A percentile compares a stretch with the other conserved stretches of the same genome.
Evolutionary conservation across 495 filamentous ascomycete genomes (phyloP).

Genomic region (Trichoderma virens): DNA sequence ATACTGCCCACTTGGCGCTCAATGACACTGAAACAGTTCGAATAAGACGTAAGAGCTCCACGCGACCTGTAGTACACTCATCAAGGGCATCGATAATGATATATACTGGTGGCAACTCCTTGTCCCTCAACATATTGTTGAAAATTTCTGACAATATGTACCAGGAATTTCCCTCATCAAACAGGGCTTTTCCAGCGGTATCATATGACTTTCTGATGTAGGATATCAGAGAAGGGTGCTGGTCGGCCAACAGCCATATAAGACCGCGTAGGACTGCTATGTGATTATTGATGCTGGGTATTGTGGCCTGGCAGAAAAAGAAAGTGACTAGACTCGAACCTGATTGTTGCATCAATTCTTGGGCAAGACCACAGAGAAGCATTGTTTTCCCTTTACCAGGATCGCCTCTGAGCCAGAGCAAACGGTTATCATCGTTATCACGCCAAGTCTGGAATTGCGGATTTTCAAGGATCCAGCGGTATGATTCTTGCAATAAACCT

Average conservation of each 20-base stretch:
- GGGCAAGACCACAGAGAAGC: slow-evolving; percentile 35
- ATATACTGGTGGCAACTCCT: slow-evolving; percentile 11
- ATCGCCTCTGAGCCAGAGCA: slow-evolving; percentile 33
- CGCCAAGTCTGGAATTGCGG: slow-evolving; percentile 27
- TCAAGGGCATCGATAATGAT: slow-evolving; percentile 36
- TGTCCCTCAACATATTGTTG: slow-evolving; percentile 23
- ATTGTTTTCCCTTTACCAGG: slow-evolving; percentile 44
- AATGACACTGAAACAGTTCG: too few relatives aligned
- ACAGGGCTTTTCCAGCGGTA: slow-evolving; percentile 19
- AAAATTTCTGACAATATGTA: slow-evolving; percentile 25
- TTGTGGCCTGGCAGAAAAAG: slow-evolving; percentile 38
- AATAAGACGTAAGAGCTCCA: not conserved
- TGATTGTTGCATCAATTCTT: slow-evolving; percentile 18
- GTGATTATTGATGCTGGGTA: slow-evolving; percentile 28
- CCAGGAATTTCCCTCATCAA: slow-evolving; percentile 27
- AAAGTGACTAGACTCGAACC: slow-evolving; percentile 25
- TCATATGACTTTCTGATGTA: slow-evolving; percentile 28
- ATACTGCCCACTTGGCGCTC: too few relatives aligned
- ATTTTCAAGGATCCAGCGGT: slow-evolving; percentile 36
- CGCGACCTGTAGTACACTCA: slow-evolving; percentile 24
- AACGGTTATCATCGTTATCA: not conserved
- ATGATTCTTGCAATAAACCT: slow-evolving; percentile 32
- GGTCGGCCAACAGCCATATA: slow-evolving; percentile 29
- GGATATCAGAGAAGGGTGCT: slow-evolving; percentile 26
- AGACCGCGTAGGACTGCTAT: slow-evolving; percentile 33